Evolutionary conservation across 306 rosid genomes (phyloP).

Genomic region (Sophora flavescens): DNA sequence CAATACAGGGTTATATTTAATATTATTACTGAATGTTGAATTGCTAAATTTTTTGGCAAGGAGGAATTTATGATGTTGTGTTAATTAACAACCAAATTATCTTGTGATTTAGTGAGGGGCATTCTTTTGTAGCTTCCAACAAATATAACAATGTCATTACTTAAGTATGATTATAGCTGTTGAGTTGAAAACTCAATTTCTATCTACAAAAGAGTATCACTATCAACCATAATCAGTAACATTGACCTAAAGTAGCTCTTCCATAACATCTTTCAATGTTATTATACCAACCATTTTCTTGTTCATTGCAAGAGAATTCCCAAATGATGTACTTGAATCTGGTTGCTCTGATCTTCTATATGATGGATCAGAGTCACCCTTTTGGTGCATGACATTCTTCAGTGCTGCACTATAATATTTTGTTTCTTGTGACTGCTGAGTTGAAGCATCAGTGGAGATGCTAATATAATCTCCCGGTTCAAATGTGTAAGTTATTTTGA

Average conservation of each 20-base stretch:
- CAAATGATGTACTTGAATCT: slow-evolving; percentile 44
- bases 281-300: slow-evolving; percentile 72
- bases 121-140: background rate
- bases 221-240: background rate
- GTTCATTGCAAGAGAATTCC: slow-evolving; percentile 39
- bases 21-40: background rate
- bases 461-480: slow-evolving; percentile 35
- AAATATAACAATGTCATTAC: background rate
- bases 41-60: background rate
- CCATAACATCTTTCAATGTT: slow-evolving; percentile 85
- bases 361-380: slow-evolving; percentile 36
- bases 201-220: background rate
- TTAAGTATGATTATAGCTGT: background rate
- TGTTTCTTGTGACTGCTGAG: slow-evolving; percentile 45
- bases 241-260: slow-evolving; percentile 78
- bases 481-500: background rate
- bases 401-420: slow-evolving; percentile 51
- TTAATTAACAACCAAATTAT: background rate
- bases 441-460: slow-evolving; percentile 49
- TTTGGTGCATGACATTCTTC: slow-evolving; percentile 47
- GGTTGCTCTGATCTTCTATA: slow-evolving; percentile 37
- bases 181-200: slow-evolving; percentile 35
- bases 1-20: background rate
- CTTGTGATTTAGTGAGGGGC: background rate
- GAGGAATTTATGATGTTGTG: slow-evolving; percentile 4